Base-by-base conservation (phyloP, 192 early-diverging fungal genomes). In the Geranomyces michiganensis region DNA sequence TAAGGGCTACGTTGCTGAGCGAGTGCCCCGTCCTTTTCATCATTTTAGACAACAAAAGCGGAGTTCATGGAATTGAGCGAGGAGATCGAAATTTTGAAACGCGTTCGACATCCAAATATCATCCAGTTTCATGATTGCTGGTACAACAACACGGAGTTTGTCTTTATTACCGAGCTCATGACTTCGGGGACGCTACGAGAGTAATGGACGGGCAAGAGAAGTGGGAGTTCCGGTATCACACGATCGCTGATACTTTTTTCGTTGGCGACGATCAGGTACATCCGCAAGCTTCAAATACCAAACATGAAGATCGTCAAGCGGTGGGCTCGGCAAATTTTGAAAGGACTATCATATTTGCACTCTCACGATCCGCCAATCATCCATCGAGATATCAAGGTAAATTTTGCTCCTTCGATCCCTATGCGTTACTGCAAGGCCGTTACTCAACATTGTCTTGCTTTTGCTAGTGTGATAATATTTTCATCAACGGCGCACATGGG, bases 131-230 rank as follows among this genome's bases (percentile, higher is more conserved):
- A 90, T 75, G 86, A 91, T 71, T 86, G 82, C 69, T 93, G 90
- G 90, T 88, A 86, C 73, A 86, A 84, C 72, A 88, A 90, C 70
- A 76, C 84, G 6, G 90, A 92, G 68, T 89, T 92, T 72, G 82
- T 92, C 32, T 93, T 93, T 76, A 90, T 93, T 56, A 92, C 92
- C 10, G 92, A 93, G 76, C 78, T 93, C 19, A 93, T 93, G 92
- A 92, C 92, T 0, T 92, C 90, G 0, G 92, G 92, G n/a, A 93
- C 92, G 5, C 78, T 93, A 15, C 75, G 90, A 71, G 89, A 92
- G 85, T 91, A 85, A 29, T 78, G 76, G 17, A 15, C 24, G 51
- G 51, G 24, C 51, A 15, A 24, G 51, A n/a, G 51, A 19, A 47
- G 19, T 47, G 46, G 46, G 46, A 10, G 46, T 14, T 47, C 19